A percentile compares a stretch with the other conserved stretches of the same genome.
phyloP scores from a whole-genome alignment of 345 rosid species.

The Syzygium jambos region DNA sequence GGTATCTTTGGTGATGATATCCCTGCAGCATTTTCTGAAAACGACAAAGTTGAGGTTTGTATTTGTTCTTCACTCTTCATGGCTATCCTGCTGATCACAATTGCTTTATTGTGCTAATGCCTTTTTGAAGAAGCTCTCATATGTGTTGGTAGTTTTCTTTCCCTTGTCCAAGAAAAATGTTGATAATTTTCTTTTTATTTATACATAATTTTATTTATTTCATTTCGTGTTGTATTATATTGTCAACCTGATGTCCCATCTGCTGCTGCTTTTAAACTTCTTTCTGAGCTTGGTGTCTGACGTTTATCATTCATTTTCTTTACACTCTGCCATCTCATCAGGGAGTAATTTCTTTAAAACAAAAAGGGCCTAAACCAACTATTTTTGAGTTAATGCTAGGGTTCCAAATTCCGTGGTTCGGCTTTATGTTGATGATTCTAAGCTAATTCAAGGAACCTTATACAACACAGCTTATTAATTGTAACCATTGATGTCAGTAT shows the following conservation, averaged over 20 bases:
- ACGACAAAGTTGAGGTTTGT: not conserved
- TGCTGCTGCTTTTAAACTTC: not conserved
- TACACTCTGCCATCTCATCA: rapidly evolving
- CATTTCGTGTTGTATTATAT: not conserved
- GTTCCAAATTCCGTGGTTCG: not conserved
- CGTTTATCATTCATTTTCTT: not conserved
- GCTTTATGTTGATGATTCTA: not conserved
- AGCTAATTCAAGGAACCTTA: rapidly evolving
- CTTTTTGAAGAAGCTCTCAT: not conserved
- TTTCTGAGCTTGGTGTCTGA: not conserved
- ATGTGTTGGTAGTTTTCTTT: not conserved
- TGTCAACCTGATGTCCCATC: not conserved
- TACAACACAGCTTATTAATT: not conserved
- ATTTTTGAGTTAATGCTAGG: not conserved
- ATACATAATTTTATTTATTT: not conserved
- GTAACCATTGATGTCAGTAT: not conserved
- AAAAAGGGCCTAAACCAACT: not conserved
- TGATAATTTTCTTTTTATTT: rapidly evolving
- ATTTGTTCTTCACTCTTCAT: not conserved
- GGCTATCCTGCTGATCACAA: not conserved
- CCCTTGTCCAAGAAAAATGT: not conserved
- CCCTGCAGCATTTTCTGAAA: rapidly evolving
- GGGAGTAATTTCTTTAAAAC: not conserved
- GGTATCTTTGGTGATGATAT: not conserved
- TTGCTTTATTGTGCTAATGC: not conserved